These are phyloP conservation scores for Lyophyllum decastes DNA, from an alignment of 768 basidiomycete species.

Conservation along the genomic window DNA sequence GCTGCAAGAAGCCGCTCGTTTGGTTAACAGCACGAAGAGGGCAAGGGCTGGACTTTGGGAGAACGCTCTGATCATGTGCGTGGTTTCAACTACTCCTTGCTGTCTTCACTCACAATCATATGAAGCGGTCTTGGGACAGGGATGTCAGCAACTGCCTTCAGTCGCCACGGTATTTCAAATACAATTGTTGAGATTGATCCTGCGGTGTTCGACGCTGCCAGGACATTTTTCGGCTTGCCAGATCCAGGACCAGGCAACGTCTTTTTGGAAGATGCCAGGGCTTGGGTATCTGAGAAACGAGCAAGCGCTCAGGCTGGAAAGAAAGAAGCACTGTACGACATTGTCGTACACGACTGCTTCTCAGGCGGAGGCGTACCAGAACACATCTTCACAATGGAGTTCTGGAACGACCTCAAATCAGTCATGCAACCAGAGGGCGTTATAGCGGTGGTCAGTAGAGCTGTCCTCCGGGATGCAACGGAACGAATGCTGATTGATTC, in stretches of 20 bases:
- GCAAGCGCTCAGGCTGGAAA: constrained; percentile 26
- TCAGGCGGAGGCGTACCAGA: constrained; percentile 91
- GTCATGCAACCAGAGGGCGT: constrained; percentile 72
- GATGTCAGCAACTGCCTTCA: constrained; percentile 75
- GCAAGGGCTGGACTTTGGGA: constrained; percentile 37
- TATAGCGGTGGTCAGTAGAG: constrained; percentile 69
- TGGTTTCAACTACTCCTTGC: not conserved
- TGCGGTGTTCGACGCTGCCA: constrained; percentile 82
- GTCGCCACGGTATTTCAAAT: constrained; percentile 65
- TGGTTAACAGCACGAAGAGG: constrained; percentile 56
- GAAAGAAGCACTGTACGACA: constrained; percentile 52
- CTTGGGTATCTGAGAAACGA: constrained; percentile 57
- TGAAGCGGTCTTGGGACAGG: constrained; percentile 87
- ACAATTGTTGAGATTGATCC: constrained; percentile 95
- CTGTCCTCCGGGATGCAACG: not conserved
- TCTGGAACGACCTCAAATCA: constrained; percentile 72
- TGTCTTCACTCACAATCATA: constrained; percentile 9
- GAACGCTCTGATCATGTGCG: constrained; percentile 75
- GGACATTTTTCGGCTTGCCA: constrained; percentile 76
- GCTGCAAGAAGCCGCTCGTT: constrained; percentile 81
- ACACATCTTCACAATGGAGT: constrained; percentile 82
- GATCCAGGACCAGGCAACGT: constrained; percentile 60
- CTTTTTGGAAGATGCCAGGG: constrained; percentile 76
- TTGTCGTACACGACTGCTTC: constrained; percentile 90
- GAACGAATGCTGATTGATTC: not conserved